Evolutionary conservation across 192 early-diverging fungal genomes (phyloP).

Genomic region (Gryganskiella cystojenkinii): DNA sequence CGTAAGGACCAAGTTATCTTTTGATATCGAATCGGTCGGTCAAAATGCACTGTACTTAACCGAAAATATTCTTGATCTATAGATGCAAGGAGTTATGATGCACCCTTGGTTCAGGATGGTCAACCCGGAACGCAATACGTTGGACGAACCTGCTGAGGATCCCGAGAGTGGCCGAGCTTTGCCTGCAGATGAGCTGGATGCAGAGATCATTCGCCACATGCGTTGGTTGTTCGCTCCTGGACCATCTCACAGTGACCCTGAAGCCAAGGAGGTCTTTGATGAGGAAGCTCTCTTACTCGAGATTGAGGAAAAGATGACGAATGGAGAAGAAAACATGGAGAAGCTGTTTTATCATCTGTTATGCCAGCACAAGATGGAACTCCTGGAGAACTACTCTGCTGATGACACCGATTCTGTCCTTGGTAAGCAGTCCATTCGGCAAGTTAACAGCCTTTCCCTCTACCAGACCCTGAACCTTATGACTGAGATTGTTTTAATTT

Average conservation of each 20-base stretch:
- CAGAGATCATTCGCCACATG: slow-evolving; percentile 47
- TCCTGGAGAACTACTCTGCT: slow-evolving; percentile 37
- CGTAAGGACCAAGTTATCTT: slow-evolving; percentile 21
- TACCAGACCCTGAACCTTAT: no score
- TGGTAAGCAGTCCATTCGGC: no score
- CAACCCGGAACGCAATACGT: slow-evolving; percentile 50
- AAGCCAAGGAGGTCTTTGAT: slow-evolving; percentile 40
- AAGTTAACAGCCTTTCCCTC: no score
- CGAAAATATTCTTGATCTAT: not conserved
- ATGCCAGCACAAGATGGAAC: slow-evolving; percentile 50
- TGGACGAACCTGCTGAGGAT: slow-evolving; percentile 46
- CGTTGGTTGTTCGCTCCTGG: slow-evolving; percentile 51
- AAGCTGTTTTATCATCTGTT: slow-evolving; percentile 48
- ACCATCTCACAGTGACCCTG: slow-evolving; percentile 44
- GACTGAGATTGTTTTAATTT: no score
- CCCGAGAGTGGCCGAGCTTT: slow-evolving; percentile 29
- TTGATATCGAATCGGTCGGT: not conserved
- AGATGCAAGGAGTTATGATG: slow-evolving; percentile 64
- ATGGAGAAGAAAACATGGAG: slow-evolving; percentile 43
- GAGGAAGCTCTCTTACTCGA: slow-evolving; percentile 41
- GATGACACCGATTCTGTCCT: slow-evolving; percentile 28
- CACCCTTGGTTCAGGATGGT: slow-evolving; percentile 64
- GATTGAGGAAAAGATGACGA: slow-evolving; percentile 50
- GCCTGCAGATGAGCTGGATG: slow-evolving; percentile 35
- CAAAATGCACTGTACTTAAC: not conserved